Base-by-base conservation (phyloP, 257 asterid genomes). In the Linaria vulgaris region DNA sequence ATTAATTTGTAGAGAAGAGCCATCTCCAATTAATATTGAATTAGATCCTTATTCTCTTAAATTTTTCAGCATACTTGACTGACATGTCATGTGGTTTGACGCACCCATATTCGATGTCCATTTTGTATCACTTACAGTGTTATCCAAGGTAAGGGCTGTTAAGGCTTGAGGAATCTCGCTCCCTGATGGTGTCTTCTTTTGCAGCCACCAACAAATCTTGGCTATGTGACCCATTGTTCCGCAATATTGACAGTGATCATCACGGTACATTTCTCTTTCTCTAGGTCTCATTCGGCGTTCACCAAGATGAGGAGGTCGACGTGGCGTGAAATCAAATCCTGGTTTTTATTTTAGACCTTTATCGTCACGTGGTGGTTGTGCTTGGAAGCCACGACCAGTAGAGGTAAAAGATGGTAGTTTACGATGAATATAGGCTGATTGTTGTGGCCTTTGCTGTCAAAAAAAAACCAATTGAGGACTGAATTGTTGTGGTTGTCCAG, bases 141-240 rank as follows among this genome's bases (percentile, higher is more conserved):
- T 59, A 20, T 59, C 65, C 17, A 59, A 8, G 1, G 65, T 41
- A 7, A 59, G 52, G 20, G 65, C 65, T 14, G 11, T 52, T 6
- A 59, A 31, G 1, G 65, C 65, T 14, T 59, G 65, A 19, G 65
- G 37, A 13, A 41, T 9, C 9, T 59, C 34, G 14, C 43, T 9
- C 4, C 21, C 20, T 9, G 20, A 22, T 13, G n/a, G 1, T n/a
- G 37, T 14, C 4, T 55, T 41, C n/a, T 59, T 41, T 20, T 15
- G 44, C 24, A 41, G 23, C 56, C 60, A 22, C 63, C 60, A 20
- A 55, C n/a, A n/a, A n/a, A n/a, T 67, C n/a, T 67, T 67, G 1
- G 72, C 58, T 44, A 44, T 48, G 8, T 56, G 64, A 0, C 72
- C 65, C 8, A 9, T 12, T 15, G 9, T 22, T 6, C 64, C 72